Base-by-base conservation (phyloP, 108 stramenopile species). In the Cyclotella choctawhatcheeana region DNA sequence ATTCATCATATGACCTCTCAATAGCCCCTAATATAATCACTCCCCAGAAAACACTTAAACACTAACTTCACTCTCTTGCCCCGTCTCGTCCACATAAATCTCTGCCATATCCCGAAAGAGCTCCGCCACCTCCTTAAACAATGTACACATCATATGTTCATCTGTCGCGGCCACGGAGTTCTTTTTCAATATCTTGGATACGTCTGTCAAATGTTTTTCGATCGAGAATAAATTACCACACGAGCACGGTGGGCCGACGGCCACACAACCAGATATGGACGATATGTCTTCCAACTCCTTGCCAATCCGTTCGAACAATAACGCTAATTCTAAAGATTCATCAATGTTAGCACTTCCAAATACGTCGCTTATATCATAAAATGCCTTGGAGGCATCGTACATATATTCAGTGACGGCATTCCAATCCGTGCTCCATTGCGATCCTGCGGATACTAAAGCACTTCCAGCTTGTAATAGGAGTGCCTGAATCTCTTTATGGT, bases 111-210 rank as follows among this genome's bases (percentile, higher is more conserved):
- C 67, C 58, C 80, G 67, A 59, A 81, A 81, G 56, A 81, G 53
- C 56, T 74, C 80, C 63, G 80, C 73, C 53, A 81, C 80, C 69
- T 81, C 80, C 25, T 69, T 69, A 66, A 81, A 81, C 45, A 81
- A 27, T 8, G 80, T 74, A 43, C 68, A 69, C 80, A 81, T 81
- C 73, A 81, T 81, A 66, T 81, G 80, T 44, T 81, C 80, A 71
- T 81, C 80, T 17, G 80, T 81, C 50, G 73, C 61, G 47, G 80
- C 80, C 27, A 81, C 80, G 25, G 67, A 69, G 66, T 81, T 81
- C 73, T 69, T 79, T 59, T 79, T 79, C 73, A 79, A 69, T 47
- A 82, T 79, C 10, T 29, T 68, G n/a, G 77, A 74, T 18, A 82
- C 58, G 2, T 61, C 37, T 44, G 58, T 69, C 53, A 82, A 70